Evolutionary conservation across 495 filamentous ascomycete species (phyloP), one percentile per base, ranked within the genome.

Genomic region (Penicillium cinerascens): DNA sequence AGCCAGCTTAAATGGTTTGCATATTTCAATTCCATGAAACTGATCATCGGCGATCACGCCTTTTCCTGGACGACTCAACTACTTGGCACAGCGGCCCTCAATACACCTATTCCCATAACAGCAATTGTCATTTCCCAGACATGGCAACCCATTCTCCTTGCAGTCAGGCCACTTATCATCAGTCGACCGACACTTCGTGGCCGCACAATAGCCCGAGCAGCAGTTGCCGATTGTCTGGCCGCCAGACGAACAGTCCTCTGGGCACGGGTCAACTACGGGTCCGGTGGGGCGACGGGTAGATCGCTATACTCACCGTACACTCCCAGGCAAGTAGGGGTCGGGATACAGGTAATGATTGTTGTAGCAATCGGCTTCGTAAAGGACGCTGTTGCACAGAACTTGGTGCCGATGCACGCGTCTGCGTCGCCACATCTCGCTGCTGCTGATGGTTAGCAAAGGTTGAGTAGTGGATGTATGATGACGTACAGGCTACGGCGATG

Each of bases 361-460:
- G 69, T 70, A n/a, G 65, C 50, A n/a, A 42, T 40, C 4, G 66
- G 65, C 6, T 51, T 42, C 9, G 56, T 58, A 39, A 68, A 66
- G 23, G 63, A 66, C 21, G 58, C 61, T 6, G 69, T 71, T 4
- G 64, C 59, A 54, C 66, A 71, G 47, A 40, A 49, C n/a, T 69
- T 60, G 20, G 66, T 69, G 10, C 56, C 50, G 21, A 66, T 45
- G 27, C 69, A 72, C 26, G 60, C 64, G 25, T 59, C 59, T n/a
- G 51, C 56, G 5, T 52, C 51, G 23, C 65, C 65, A 26, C 65
- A 68, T 33, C 52, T 47, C 29, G 42, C 33, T 39, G 42, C 51
- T 16, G 43, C 52, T 59, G 7, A 10, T 27, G 13, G 25, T 54
- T 44, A 39, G 18, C 17, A n/a, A 27, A 38, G 20, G 11, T 47